Evolutionary conservation across 495 filamentous ascomycete genomes (phyloP).

Genomic region (Aspergillus taichungensis): DNA sequence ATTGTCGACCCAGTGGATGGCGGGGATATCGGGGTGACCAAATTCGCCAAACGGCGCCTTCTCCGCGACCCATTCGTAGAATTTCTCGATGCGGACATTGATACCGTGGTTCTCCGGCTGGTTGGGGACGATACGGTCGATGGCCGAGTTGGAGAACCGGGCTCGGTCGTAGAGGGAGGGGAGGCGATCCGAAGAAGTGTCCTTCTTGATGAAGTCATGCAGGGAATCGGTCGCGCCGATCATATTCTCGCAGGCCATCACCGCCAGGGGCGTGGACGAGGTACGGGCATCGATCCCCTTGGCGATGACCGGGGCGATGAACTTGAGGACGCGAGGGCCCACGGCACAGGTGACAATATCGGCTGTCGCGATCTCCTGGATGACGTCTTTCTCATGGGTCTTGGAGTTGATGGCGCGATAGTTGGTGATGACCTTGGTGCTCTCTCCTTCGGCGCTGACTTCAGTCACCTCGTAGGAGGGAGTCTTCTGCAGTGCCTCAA

Average conservation of each 20-base stretch:
- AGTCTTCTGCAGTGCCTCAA: conserved; percentile 63
- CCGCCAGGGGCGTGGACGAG: conserved; percentile 63
- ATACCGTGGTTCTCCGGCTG: conserved; percentile 71
- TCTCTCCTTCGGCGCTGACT: conserved; percentile 78
- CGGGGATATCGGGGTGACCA: conserved; percentile 64
- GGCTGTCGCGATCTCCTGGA: conserved; percentile 77
- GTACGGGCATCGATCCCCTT: conserved; percentile 76
- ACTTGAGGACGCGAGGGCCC: conserved; percentile 89
- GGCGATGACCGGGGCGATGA: conserved; percentile 87
- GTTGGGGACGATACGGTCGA: conserved; percentile 92
- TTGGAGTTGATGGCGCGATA: conserved; percentile 94
- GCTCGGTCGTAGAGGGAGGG: conserved; percentile 54
- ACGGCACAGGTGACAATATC: conserved; percentile 94
- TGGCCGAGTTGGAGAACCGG: conserved; percentile 90
- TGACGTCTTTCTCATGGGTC: conserved; percentile 65
- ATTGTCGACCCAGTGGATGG: conserved; percentile 86
- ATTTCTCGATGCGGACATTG: conserved; percentile 92
- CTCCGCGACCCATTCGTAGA: conserved; percentile 98
- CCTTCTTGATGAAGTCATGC: conserved; percentile 68
- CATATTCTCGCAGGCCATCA: conserved; percentile 97
- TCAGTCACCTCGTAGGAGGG: conserved; percentile 85
- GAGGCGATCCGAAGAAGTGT: conserved; percentile 52
- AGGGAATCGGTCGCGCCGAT: conserved; percentile 85
- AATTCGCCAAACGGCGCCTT: conserved; percentile 61
- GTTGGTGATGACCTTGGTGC: conserved; percentile 75